Base-by-base conservation (phyloP, 345 rosid genomes). In the Litchi chinensis region DNA sequence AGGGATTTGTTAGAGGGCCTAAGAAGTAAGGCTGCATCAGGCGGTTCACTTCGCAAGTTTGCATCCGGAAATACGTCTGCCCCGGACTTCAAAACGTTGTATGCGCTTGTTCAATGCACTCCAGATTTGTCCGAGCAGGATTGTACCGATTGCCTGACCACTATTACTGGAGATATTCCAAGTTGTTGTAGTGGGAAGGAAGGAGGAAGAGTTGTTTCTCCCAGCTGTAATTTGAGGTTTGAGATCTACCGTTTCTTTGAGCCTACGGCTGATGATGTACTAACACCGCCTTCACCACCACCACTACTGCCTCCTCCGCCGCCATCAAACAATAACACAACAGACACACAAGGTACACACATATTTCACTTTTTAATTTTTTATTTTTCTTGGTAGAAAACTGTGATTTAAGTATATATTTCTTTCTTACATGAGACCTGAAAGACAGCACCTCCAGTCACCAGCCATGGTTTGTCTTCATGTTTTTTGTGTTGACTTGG, bases 41-140 rank as follows among this genome's bases (percentile, higher is more conserved):
- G 83, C 0, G 64, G 62, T 54, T 72, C 81, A 6, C 41, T 9
- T 15, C 63, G 41, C 1, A 85, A 82, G 52, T 83, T 71, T 24
- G 87, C 88, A 0, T 46, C 74, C 0, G 81, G 81, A 3, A 77
- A 67, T 16, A 60, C 54, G 0, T 0, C 11, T 0, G 54, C 46
- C 7, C 3, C 56, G 0, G 18, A 52, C 39, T 59, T 57, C 5
- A 70, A 68, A 8, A 69, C 48, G 1, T 41, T 87, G 39, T 82
- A 82, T 40, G 84, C 81, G 40, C 69, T 83, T 11, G 84, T 81
- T 52, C 87, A 85, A 76, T 85, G 87, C 65, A 88, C 90, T 6
- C 88, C 90, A 9, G 86, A 86, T 75, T 76, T 84, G 77, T 65
- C 84, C 3, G 4, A 26, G 39, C 10, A 6, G 18, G 75, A 66